Conservation (phyloP, 2,329 filamentous ascomycete species). For the Scedosporium boydii region DNA sequence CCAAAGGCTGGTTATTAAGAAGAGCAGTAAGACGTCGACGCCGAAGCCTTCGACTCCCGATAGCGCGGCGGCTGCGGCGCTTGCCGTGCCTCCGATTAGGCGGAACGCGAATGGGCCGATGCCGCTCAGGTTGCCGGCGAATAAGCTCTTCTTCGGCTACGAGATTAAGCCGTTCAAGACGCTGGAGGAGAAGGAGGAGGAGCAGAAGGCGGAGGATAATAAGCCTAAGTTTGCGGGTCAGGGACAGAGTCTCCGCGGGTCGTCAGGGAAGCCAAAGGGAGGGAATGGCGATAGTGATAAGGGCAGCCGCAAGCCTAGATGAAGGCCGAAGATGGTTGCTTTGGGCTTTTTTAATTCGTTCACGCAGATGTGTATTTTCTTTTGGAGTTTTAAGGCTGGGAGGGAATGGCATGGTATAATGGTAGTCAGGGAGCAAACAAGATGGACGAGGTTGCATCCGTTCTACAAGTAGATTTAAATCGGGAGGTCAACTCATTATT, state of each 20-base stretch:
- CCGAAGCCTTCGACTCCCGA: conserved; percentile 68
- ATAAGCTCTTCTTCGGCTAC: conserved; percentile 96
- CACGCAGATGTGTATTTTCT: neutral
- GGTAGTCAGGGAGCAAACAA: neutral
- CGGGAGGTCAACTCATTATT: neutral
- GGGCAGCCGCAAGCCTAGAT: neutral
- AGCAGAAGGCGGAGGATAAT: conserved; percentile 51
- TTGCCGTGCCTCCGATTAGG: conserved; percentile 19
- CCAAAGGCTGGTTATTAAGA: conserved; percentile 75
- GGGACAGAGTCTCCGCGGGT: conserved; percentile 64
- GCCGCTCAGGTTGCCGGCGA: conserved; percentile 75
- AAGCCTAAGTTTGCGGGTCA: conserved; percentile 74
- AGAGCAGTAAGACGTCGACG: conserved; percentile 58
- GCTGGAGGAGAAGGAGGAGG: conserved; percentile 59
- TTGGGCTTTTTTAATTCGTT: neutral
- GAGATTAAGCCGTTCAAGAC: conserved; percentile 83
- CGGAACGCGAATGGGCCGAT: conserved; percentile 41
- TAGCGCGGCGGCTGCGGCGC: conserved; percentile 41
- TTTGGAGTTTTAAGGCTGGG: neutral
- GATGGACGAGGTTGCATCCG: neutral
- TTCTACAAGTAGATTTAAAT: neutral
- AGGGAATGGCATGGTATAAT: neutral
- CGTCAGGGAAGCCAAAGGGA: conserved; percentile 3
- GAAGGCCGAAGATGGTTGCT: neutral
- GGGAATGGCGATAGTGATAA: neutral